Conservation (phyloP, 768 basidiomycete genomes). For the Mycena amicta region DNA sequence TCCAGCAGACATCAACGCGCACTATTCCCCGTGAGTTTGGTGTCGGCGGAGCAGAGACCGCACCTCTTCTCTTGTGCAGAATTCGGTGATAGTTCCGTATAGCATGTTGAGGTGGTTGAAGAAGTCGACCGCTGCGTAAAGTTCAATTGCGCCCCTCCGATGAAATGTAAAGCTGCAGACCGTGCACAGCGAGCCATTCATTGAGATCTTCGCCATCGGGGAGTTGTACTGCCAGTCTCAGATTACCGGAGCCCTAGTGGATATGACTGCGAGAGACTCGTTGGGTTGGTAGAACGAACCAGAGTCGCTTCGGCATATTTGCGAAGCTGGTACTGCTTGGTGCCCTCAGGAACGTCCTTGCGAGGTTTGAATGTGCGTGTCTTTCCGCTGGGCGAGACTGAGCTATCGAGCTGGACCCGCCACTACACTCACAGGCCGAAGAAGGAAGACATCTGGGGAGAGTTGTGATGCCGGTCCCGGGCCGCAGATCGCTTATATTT, state of each 20-base stretch:
- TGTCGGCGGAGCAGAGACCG: constrained; percentile 23
- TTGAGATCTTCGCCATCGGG: constrained; percentile 97
- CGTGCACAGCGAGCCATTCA: constrained; percentile 99
- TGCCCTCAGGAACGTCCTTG: constrained; percentile 92
- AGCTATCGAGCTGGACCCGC: constrained; percentile 4
- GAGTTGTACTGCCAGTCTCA: constrained; percentile 87
- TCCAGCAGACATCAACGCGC: constrained; percentile 96
- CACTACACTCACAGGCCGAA: constrained; percentile 71
- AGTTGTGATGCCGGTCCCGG: too few species aligned
- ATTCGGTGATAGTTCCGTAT: constrained; percentile 97
- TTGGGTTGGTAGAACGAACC: constrained; percentile 42
- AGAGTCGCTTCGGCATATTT: constrained; percentile 97
- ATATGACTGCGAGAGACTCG: background rate
- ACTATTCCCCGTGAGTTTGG: constrained; percentile 45
- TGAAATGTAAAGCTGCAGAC: constrained; percentile 45
- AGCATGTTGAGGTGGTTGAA: constrained; percentile 99
- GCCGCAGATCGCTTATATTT: too few species aligned
- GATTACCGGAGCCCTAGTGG: constrained; percentile 88
- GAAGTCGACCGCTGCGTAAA: constrained; percentile 86
- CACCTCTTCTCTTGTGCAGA: constrained; percentile 93
- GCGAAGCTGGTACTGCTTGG: constrained; percentile 96
- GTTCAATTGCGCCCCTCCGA: background rate
- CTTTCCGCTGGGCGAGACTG: constrained; percentile 62
- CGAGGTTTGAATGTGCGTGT: constrained; percentile 96
- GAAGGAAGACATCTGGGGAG: constrained; percentile 78